These are phyloP conservation scores for Talaromyces wortmannii DNA, from an alignment of 495 filamentous ascomycete species.

Conservation along the genomic window DNA sequence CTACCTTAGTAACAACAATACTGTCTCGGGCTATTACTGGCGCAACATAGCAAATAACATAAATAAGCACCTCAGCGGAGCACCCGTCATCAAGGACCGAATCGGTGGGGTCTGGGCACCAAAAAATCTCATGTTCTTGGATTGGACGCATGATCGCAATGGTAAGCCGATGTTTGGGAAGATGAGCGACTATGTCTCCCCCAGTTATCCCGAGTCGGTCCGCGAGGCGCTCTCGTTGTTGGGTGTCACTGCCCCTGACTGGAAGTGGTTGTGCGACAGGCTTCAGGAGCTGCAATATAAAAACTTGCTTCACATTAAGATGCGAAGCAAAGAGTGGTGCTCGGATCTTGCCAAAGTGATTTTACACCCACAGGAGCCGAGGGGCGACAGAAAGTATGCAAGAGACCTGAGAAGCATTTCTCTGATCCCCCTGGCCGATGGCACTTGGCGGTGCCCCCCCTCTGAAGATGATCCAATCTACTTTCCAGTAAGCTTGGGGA, in stretches of 20 bases:
- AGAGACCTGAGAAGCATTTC: slow-evolving; percentile 1
- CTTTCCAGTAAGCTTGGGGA: not conserved
- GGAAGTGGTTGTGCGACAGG: slow-evolving; percentile 1
- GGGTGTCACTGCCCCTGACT: slow-evolving; percentile 1
- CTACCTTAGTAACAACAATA: not conserved
- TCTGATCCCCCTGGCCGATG: not conserved
- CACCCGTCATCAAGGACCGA: not conserved
- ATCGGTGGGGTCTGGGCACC: not conserved
- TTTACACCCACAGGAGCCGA: not conserved
- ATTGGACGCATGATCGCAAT: not conserved
- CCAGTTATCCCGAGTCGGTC: not conserved
- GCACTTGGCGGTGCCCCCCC: not conserved
- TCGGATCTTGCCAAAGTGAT: slow-evolving; percentile 2
- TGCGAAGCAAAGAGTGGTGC: slow-evolving; percentile 1
- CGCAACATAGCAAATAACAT: not conserved
- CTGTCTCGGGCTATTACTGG: not conserved
- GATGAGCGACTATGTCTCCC: not conserved
- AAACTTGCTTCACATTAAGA: slow-evolving; percentile 1
- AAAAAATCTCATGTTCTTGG: slow-evolving; percentile 2
- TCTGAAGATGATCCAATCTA: slow-evolving; percentile 1
- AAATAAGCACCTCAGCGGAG: not conserved
- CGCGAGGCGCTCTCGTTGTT: not conserved
- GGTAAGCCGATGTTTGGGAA: not conserved
- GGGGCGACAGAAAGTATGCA: not conserved
- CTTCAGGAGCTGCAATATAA: not conserved